Conservation (phyloP, 768 basidiomycete genomes). For the Polyporus arcularius region DNA sequence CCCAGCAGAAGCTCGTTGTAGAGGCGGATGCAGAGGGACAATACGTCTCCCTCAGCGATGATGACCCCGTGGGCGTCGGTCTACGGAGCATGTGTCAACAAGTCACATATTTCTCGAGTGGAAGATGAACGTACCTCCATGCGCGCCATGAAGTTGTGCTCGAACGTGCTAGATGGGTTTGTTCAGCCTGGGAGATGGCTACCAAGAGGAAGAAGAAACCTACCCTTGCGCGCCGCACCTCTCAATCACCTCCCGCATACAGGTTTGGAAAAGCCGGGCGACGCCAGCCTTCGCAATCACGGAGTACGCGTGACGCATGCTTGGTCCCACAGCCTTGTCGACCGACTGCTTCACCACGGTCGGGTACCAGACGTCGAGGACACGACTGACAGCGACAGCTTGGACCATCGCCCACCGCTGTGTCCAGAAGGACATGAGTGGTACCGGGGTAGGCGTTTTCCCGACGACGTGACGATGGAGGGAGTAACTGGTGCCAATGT, state of each 20-base stretch:
- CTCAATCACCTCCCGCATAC: constrained; percentile 1
- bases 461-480: background rate
- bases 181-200: too few relatives aligned
- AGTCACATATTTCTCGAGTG: background rate
- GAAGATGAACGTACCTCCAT: constrained; percentile 9
- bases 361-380: constrained; percentile 1
- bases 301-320: background rate
- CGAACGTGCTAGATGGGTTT: background rate
- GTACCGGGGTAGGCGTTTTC: background rate
- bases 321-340: background rate
- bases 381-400: background rate
- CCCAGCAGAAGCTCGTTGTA: constrained; percentile 19
- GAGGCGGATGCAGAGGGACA: constrained; percentile 26
- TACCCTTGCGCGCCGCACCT: constrained; percentile 10
- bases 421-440: constrained; percentile 9
- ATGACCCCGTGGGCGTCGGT: constrained; percentile 13
- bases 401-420: constrained; percentile 2
- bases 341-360: background rate
- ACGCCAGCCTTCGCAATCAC: constrained; percentile 8
- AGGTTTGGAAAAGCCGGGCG: background rate
- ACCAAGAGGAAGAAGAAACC: too few relatives aligned
- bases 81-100: background rate
- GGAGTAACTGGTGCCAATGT: constrained; percentile 1
- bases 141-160: constrained; percentile 8
- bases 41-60: constrained; percentile 28